Evolutionary conservation across 257 asterid species (phyloP).

Genomic region (Fraxinus quadrangulata): DNA sequence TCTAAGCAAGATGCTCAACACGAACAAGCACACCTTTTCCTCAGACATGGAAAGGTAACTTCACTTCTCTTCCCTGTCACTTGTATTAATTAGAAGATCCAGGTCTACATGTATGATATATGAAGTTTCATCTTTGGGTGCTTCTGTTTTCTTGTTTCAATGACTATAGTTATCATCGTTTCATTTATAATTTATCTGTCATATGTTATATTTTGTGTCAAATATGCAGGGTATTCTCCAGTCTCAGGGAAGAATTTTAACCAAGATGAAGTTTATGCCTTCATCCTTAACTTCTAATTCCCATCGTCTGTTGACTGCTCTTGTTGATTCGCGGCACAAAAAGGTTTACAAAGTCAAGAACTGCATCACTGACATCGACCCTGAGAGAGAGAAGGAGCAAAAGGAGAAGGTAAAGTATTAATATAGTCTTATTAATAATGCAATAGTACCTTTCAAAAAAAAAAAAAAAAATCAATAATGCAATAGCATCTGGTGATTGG

Average conservation of each 20-base stretch:
- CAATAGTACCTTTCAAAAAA: neutral
- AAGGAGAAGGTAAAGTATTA: slow-evolving; percentile 68
- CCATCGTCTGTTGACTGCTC: slow-evolving; percentile 89
- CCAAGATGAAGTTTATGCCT: slow-evolving; percentile 97
- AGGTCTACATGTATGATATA: neutral
- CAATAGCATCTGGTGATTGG: slow-evolving; percentile 15
- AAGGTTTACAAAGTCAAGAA: slow-evolving; percentile 90
- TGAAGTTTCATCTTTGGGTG: slow-evolving; percentile 8
- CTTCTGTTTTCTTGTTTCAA: slow-evolving; percentile 12
- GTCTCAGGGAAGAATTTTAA: slow-evolving; percentile 86
- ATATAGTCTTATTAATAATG: slow-evolving; percentile 4
- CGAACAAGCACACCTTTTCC: slow-evolving; percentile 89
- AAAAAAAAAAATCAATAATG: neutral
- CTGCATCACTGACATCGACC: slow-evolving; percentile 94
- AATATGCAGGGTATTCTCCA: slow-evolving; percentile 84
- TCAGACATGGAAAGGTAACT: slow-evolving; percentile 86
- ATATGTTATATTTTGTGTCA: slow-evolving; percentile 6
- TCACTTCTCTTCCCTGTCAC: neutral
- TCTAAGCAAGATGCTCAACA: slow-evolving; percentile 93
- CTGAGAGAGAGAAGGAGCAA: slow-evolving; percentile 97
- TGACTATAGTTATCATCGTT: neutral
- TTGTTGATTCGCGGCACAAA: slow-evolving; percentile 95
- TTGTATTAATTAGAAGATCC: neutral
- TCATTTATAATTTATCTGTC: slow-evolving; percentile 18
- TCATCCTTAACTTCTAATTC: slow-evolving; percentile 91